phyloP scores from a whole-genome alignment of 352 stramenopile genomes.

The Globisporangium nodosum region DNA sequence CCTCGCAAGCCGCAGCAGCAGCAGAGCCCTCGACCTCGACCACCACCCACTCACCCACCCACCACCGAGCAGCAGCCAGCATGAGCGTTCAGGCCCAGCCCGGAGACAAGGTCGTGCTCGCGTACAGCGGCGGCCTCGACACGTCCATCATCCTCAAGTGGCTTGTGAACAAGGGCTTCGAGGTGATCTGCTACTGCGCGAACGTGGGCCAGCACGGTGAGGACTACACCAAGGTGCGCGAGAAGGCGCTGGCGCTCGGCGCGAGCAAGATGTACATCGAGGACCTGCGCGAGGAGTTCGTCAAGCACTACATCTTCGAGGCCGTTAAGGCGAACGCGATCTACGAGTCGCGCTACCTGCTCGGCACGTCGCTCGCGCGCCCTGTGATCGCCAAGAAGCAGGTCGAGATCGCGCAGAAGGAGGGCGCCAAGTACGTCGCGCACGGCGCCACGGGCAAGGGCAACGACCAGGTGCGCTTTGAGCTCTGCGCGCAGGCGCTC shows the following conservation, averaged over 20 bases:
- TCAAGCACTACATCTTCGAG: conserved; percentile 92
- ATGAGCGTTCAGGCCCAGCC: conserved; percentile 72
- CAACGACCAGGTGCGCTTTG: conserved; percentile 99
- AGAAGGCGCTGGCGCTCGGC: conserved; percentile 81
- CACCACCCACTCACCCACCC: not conserved
- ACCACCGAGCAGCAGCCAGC: conserved; percentile 2
- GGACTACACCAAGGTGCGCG: conserved; percentile 93
- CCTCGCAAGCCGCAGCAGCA: conserved; percentile 13
- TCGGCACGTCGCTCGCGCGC: conserved; percentile 96
- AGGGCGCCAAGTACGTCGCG: conserved; percentile 91
- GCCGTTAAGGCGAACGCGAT: conserved; percentile 96
- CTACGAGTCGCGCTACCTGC: conserved; percentile 97
- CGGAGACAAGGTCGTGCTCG: conserved; percentile 93
- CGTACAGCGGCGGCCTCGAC: conserved; percentile 97
- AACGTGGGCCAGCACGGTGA: conserved; percentile 97
- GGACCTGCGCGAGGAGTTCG: conserved; percentile 97
- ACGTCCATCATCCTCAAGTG: conserved; percentile 99
- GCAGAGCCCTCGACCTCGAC: conserved; percentile 1
- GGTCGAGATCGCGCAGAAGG: conserved; percentile 90
- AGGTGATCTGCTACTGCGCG: conserved; percentile 98
- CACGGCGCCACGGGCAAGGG: conserved; percentile 98
- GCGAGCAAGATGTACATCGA: conserved; percentile 91
- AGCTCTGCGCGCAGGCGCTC: conserved; percentile 97
- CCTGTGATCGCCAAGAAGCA: conserved; percentile 98
- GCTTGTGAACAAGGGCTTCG: conserved; percentile 97